These are phyloP conservation scores for Beauveria caledonica DNA, from an alignment of 2,329 filamentous ascomycete genomes.

Conservation along the genomic window DNA sequence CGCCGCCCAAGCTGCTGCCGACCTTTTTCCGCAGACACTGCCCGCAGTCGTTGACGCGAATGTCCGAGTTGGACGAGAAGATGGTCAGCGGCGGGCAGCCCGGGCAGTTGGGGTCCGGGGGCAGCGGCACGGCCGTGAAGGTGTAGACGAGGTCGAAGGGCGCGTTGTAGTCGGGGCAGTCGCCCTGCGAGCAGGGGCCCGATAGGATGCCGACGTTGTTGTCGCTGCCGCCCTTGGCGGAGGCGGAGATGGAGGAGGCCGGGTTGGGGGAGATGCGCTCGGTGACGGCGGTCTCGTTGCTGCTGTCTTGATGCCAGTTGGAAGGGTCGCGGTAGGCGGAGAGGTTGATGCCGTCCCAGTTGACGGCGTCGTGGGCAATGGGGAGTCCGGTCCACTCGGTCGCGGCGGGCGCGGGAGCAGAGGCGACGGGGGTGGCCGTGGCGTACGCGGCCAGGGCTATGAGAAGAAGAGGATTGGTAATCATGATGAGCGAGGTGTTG, in stretches of 20 bases:
- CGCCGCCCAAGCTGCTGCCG: not conserved
- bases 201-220: not conserved
- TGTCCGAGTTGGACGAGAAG: conserved; percentile 6
- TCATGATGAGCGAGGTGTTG: not conserved
- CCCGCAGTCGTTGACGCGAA: conserved; percentile 10
- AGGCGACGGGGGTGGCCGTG: not conserved
- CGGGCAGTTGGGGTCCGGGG: not conserved
- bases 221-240: not conserved
- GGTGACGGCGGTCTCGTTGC: not conserved
- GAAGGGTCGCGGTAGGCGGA: not conserved
- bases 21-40: not conserved
- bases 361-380: not conserved
- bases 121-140: not conserved
- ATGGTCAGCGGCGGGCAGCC: conserved; percentile 4
- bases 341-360: conserved; percentile 1
- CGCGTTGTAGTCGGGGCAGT: conserved; percentile 11
- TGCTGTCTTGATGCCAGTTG: not conserved
- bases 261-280: not conserved
- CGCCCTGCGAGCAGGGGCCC: conserved; percentile 10
- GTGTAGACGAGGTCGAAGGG: conserved; percentile 12
- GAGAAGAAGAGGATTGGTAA: not conserved
- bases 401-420: not conserved
- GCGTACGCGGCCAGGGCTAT: not conserved
- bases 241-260: not conserved
- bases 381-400: not conserved